phyloP scores from a whole-genome alignment of 2,329 filamentous ascomycete species.

The Hypoxylon sp. region DNA sequence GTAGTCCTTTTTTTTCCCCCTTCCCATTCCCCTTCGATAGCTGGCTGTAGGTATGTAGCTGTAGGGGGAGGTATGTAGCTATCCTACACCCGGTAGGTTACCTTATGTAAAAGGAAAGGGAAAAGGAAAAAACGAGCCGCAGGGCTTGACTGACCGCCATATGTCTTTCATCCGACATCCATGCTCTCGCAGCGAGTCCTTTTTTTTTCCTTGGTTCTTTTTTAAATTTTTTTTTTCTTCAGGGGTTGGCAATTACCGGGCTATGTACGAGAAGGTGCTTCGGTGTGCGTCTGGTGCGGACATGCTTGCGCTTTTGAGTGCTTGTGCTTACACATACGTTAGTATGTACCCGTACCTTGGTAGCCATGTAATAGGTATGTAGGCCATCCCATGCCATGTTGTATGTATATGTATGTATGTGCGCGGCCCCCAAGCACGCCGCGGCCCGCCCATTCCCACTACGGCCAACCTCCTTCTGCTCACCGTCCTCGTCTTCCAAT shows the following conservation, averaged over 20 bases:
- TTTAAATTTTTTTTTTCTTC: conserved; percentile 10
- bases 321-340: conserved; percentile 12
- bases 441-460: conserved; percentile 21
- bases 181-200: conserved; percentile 19
- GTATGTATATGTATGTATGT: conserved; percentile 2
- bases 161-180: conserved; percentile 8
- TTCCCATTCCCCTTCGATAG: background rate
- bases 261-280: conserved; percentile 14
- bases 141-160: conserved; percentile 28
- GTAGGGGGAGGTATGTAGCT: conserved; percentile 2
- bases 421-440: conserved; percentile 14
- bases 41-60: background rate
- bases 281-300: conserved; percentile 14
- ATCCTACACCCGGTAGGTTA: background rate
- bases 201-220: conserved; percentile 8
- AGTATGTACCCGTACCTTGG: background rate
- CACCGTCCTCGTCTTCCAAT: conserved; percentile 9
- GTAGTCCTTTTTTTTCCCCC: background rate
- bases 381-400: background rate
- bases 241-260: conserved; percentile 24
- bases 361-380: background rate
- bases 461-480: background rate
- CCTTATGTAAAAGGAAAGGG: conserved; percentile 12
- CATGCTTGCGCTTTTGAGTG: conserved; percentile 4
- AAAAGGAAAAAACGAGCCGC: conserved; percentile 4